A percentile compares a stretch with the other conserved stretches of the same genome.
Conservation (phyloP, 2,329 filamentous ascomycete species). For the Aspergillus sp. region DNA sequence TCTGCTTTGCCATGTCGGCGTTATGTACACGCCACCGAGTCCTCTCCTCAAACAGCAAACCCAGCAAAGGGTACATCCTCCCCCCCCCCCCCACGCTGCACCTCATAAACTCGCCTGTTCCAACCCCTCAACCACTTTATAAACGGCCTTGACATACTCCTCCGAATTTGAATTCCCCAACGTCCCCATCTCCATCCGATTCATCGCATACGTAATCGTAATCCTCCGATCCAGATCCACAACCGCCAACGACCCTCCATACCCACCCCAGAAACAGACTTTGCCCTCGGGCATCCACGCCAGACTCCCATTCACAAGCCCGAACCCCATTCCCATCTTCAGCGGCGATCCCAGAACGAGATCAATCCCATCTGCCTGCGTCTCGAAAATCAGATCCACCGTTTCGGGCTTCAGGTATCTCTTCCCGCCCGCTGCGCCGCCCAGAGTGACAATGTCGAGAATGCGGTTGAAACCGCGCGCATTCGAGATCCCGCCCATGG, state of each 20-base stretch:
- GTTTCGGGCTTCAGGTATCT: constrained; percentile 48
- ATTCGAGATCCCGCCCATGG: constrained; percentile 53
- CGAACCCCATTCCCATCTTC: constrained; percentile 51
- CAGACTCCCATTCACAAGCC: constrained; percentile 32
- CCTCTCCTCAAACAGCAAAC: too few species aligned
- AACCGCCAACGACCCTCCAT: constrained; percentile 50
- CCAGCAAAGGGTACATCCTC: too few species aligned
- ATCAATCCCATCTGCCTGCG: constrained; percentile 50
- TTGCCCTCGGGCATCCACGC: constrained; percentile 38
- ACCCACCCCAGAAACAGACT: constrained; percentile 51
- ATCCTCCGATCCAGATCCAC: constrained; percentile 50
- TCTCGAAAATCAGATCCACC: constrained; percentile 51
- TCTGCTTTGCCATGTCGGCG: too few species aligned
- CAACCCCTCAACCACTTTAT: constrained; percentile 22
- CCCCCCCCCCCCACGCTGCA: too few species aligned
- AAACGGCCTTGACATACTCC: constrained; percentile 39
- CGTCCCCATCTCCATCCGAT: constrained; percentile 44
- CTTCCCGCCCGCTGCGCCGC: constrained; percentile 38
- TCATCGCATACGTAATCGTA: constrained; percentile 54
- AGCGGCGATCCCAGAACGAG: constrained; percentile 40
- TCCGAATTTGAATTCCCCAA: constrained; percentile 35
- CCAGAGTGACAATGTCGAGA: constrained; percentile 43
- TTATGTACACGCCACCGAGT: too few species aligned
- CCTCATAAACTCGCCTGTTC: not conserved
- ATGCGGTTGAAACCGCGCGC: constrained; percentile 50